These are phyloP conservation scores for Eucalyptus globulus DNA, from an alignment of 345 rosid genomes.

Conservation along the genomic window DNA sequence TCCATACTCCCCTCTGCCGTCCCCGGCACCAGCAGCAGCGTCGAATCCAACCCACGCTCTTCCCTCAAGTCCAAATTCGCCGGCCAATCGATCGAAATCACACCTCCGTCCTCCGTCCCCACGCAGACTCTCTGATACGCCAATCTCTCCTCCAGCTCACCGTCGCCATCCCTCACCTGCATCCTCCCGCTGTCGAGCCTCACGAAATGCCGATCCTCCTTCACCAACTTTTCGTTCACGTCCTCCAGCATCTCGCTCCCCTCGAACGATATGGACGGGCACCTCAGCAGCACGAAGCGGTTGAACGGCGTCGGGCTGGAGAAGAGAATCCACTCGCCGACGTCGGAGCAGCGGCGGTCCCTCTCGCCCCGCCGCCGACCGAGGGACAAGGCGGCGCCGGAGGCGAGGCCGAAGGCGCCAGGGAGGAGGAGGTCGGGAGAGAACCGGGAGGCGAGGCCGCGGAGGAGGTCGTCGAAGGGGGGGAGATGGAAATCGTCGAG, in stretches of 20 bases:
- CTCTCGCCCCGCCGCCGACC: neutral
- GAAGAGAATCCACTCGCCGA: constrained; percentile 79
- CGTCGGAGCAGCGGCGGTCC: neutral
- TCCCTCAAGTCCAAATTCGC: constrained; percentile 57
- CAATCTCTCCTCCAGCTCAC: constrained; percentile 16
- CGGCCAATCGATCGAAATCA: constrained; percentile 86
- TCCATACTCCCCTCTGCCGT: constrained; percentile 74
- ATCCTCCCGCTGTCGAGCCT: constrained; percentile 55
- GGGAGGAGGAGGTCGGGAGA: constrained; percentile 32
- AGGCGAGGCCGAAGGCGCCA: constrained; percentile 36
- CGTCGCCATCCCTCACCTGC: neutral
- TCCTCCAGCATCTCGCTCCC: constrained; percentile 35
- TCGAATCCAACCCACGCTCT: constrained; percentile 79
- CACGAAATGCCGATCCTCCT: constrained; percentile 79
- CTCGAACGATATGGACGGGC: constrained; percentile 61
- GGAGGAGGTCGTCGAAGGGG: constrained; percentile 15
- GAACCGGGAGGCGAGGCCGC: constrained; percentile 11
- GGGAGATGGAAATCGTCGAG: neutral
- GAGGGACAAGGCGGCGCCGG: constrained; percentile 42
- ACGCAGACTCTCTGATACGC: constrained; percentile 74
- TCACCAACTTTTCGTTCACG: constrained; percentile 52
- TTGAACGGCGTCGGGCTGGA: constrained; percentile 85
- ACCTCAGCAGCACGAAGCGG: constrained; percentile 73
- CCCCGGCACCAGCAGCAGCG: constrained; percentile 73
- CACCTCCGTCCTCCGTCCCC: constrained; percentile 65